These are phyloP conservation scores for Kuraishia piskuri DNA, from an alignment of 805 yeast genomes.

Conservation along the genomic window DNA sequence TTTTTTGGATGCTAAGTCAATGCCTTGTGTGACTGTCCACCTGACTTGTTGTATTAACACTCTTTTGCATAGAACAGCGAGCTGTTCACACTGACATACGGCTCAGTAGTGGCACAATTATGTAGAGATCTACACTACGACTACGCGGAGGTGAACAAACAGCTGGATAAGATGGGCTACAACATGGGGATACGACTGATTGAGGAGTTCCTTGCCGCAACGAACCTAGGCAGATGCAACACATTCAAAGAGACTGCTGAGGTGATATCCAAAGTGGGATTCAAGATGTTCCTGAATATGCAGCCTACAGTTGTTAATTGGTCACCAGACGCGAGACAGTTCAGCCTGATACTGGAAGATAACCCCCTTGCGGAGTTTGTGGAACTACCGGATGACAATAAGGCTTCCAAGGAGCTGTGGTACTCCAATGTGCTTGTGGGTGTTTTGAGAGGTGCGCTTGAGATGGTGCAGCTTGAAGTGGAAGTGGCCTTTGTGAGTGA, in stretches of 20 bases:
- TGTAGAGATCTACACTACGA: conserved; percentile 76
- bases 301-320: conserved; percentile 71
- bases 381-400: conserved; percentile 79
- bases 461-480: conserved; percentile 92
- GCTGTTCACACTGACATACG: conserved; percentile 89
- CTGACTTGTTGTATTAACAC: neutral
- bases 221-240: conserved; percentile 78
- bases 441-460: conserved; percentile 82
- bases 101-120: conserved; percentile 85
- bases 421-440: conserved; percentile 88
- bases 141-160: conserved; percentile 71
- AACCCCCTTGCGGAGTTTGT: conserved; percentile 95
- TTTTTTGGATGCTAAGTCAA: neutral
- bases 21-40: neutral
- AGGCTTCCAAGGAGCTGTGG: conserved; percentile 71
- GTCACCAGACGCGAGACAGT: conserved; percentile 68
- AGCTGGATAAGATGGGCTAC: conserved; percentile 89
- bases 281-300: conserved; percentile 80
- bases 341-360: conserved; percentile 65
- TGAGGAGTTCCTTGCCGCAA: conserved; percentile 86
- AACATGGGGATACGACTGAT: conserved; percentile 86
- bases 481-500: conserved; percentile 78
- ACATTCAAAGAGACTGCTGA: conserved; percentile 83
- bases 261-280: conserved; percentile 76
- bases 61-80: conserved; percentile 61